phyloP scores from a whole-genome alignment of 2,329 filamentous ascomycete genomes.

The Ophiostoma quercus region DNA sequence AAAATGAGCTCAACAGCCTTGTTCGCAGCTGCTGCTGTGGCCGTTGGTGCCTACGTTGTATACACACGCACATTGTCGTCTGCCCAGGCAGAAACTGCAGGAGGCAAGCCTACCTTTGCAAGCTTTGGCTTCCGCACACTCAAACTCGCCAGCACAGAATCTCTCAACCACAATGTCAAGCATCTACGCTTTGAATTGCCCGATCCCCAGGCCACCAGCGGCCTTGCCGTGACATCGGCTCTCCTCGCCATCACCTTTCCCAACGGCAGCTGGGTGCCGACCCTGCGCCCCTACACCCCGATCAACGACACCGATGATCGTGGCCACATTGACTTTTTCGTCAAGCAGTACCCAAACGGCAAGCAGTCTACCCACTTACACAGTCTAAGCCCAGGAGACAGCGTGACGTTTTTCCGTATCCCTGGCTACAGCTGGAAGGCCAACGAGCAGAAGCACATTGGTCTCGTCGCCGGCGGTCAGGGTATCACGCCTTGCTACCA shows the following conservation, averaged over 20 bases:
- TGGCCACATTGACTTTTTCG: not conserved
- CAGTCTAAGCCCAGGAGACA: slow-evolving; percentile 49
- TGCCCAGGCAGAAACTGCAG: slow-evolving; percentile 24
- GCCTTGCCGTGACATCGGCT: not conserved
- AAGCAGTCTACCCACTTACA: not conserved
- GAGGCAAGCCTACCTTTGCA: slow-evolving; percentile 22
- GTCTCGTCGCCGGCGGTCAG: slow-evolving; percentile 64
- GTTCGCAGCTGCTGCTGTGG: not conserved
- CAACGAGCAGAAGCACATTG: slow-evolving; percentile 48
- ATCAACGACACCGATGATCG: not conserved
- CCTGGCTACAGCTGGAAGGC: slow-evolving; percentile 51
- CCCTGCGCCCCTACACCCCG: not conserved
- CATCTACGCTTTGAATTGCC: not conserved
- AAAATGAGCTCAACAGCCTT: not conserved
- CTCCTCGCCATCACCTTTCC: not conserved
- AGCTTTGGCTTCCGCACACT: slow-evolving; percentile 42
- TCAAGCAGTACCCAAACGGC: not conserved
- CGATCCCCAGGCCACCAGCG: not conserved
- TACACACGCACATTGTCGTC: not conserved
- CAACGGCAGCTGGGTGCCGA: not conserved
- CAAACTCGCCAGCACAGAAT: slow-evolving; percentile 46
- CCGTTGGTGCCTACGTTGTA: not conserved
- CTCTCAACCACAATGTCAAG: slow-evolving; percentile 54
- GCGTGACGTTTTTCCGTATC: slow-evolving; percentile 53
- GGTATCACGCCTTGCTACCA: slow-evolving; percentile 69